A percentile compares a stretch with the other conserved stretches of the same genome.
Evolutionary conservation across 768 basidiomycete species (phyloP).

Genomic region (Tylopilus sp.): DNA sequence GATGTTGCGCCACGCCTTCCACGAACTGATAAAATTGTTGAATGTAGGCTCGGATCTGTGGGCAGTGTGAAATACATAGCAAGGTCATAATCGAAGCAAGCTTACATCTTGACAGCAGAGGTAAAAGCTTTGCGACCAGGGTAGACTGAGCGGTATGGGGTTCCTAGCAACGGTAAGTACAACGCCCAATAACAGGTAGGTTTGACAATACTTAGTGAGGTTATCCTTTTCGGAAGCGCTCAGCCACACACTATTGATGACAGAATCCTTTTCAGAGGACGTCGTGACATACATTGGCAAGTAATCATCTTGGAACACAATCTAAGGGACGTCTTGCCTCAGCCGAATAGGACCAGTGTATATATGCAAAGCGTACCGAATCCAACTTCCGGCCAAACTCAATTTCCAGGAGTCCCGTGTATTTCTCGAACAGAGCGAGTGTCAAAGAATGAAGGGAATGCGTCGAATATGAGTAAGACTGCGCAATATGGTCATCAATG

Average conservation of each 20-base stretch:
- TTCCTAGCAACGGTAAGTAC: constrained; percentile 39
- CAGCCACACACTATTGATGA: constrained; percentile 85
- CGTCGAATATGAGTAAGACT: constrained; percentile 88
- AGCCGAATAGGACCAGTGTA: background rate
- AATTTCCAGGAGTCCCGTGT: constrained; percentile 73
- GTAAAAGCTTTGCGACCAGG: constrained; percentile 95
- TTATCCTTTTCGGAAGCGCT: constrained; percentile 59
- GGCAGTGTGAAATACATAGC: constrained; percentile 1
- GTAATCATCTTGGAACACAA: constrained; percentile 83
- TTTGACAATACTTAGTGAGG: constrained; percentile 44
- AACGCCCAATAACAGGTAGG: background rate
- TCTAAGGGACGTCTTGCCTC: constrained; percentile 41
- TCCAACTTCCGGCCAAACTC: constrained; percentile 84
- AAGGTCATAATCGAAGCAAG: background rate
- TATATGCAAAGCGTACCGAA: constrained; percentile 47
- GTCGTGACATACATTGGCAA: constrained; percentile 77
- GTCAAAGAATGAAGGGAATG: constrained; percentile 80
- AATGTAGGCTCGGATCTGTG: constrained; percentile 81
- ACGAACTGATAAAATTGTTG: constrained; percentile 96
- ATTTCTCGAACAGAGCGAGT: constrained; percentile 87
- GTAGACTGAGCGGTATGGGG: constrained; percentile 66
- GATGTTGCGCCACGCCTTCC: constrained; percentile 90
- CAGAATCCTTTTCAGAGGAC: constrained; percentile 59
- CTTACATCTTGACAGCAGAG: constrained; percentile 86
- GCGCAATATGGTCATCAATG: constrained; percentile 6